Evolutionary conservation across 1,139 yeast genomes (phyloP), one percentile per base, ranked within the genome.

Genomic region (Pichia sp.): DNA sequence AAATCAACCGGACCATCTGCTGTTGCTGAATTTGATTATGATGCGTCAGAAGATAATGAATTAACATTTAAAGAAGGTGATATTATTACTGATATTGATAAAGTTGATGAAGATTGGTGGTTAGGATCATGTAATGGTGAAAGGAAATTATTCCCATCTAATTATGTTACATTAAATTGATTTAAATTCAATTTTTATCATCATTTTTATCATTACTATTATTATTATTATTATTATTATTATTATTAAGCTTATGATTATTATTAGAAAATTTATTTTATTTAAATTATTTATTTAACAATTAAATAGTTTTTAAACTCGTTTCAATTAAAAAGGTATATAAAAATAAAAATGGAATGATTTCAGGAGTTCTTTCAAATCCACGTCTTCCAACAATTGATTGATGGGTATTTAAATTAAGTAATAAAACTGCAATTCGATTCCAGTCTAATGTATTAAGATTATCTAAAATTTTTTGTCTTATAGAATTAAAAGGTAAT

Each of bases 21-120:
- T 4, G 69, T 78, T 51, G 96, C 96, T 1, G 86, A 83, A 58
- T 88, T 80, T 65, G 94, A 86, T 60, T 88, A 89, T 65, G 95
- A 83, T 47, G 95, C 94, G 28, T 83, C 83, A 36, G 97, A 90
- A 66, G 95, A 85, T 55, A 92, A 90, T 61, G 98, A 92, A 68
- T 73, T 92, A 51, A 77, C 82, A 2, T 87, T 87, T 66, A 77
- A 72, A 34, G 96, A 87, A 63, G 95, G 94, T 45, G 97, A 88
- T 57, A 60, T 74, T 53, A 88, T 92, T 56, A 70, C 81, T 27
- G 86, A 88, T 53, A 86, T 92, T 54, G 95, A 88, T 57, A 85
- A 87, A 66, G 86, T 86, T 18, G 96, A 89, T 58, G 96, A 87
- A 45, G 96, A 88, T 62, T 92, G 98, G 98, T 92, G 97, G 97